Evolutionary conservation across 192 early-diverging fungal species (phyloP).

Genomic region (Chytriomyces sp.): DNA sequence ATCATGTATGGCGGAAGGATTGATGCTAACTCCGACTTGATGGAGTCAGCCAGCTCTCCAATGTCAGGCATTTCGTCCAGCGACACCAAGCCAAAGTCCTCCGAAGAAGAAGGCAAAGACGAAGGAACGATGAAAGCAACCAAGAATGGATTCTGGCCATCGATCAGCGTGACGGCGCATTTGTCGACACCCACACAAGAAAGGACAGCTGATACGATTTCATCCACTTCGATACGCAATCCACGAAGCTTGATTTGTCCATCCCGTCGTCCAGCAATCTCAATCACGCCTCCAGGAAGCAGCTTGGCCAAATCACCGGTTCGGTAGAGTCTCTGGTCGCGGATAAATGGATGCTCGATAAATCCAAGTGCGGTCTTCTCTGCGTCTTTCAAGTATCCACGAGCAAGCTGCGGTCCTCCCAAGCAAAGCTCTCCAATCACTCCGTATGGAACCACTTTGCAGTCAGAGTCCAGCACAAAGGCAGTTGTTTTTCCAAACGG

Average conservation of each 20-base stretch:
- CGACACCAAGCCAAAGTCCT: no score
- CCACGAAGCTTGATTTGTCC: conserved; percentile 47
- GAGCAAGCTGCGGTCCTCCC: conserved; percentile 47
- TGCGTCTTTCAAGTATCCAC: conserved; percentile 48
- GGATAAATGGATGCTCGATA: conserved; percentile 31
- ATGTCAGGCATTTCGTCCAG: no score
- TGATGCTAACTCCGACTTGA: no score
- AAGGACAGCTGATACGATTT: conserved; percentile 29
- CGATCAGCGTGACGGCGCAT: not conserved
- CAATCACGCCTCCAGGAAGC: conserved; percentile 28
- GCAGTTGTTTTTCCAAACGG: conserved; percentile 22
- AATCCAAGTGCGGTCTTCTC: conserved; percentile 50
- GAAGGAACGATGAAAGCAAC: no score
- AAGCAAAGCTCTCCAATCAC: conserved; percentile 50
- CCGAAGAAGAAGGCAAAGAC: no score
- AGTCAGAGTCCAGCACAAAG: conserved; percentile 43
- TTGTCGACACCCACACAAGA: not conserved
- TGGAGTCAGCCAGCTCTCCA: no score
- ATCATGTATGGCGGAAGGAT: no score
- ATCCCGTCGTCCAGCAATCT: conserved; percentile 43
- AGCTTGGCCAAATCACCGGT: conserved; percentile 34
- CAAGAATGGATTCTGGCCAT: no score
- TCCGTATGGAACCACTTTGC: conserved; percentile 43
- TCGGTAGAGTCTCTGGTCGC: conserved; percentile 17
- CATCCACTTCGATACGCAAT: conserved; percentile 45